A percentile compares a stretch with the other conserved stretches of the same genome.
Conservation (phyloP, 805 yeast species). For the Saturnispora hagleri region DNA sequence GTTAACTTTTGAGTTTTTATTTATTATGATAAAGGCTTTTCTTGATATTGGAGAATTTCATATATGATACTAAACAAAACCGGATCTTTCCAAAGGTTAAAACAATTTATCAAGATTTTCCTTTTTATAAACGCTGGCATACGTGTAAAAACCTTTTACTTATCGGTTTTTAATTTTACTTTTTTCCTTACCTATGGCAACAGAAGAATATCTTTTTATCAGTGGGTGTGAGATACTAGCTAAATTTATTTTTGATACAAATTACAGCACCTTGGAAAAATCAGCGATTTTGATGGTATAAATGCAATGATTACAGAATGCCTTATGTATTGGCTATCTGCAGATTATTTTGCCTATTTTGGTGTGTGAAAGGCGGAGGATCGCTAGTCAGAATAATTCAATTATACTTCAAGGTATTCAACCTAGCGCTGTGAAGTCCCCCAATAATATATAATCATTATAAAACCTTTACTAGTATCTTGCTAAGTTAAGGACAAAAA, state of each 20-base stretch:
- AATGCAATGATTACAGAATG: neutral
- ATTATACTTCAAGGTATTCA: neutral
- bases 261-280: neutral
- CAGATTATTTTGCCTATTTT: neutral
- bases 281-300: neutral
- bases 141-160: too few species aligned
- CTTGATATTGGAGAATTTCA: neutral
- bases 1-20: neutral
- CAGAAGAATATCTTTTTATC: neutral
- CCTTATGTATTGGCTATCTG: neutral
- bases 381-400: neutral
- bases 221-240: neutral
- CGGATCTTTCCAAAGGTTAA: neutral
- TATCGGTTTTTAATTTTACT: too few species aligned
- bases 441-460: neutral
- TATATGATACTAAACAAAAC: neutral
- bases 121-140: neutral
- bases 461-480: neutral
- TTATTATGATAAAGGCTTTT: neutral
- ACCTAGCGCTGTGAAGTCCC: neutral
- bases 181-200: neutral
- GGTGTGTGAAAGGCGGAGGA: neutral
- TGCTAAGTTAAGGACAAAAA: neutral
- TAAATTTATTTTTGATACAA: neutral
- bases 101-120: neutral